Conservation (phyloP, 2,329 filamentous ascomycete species). For the Cladosporium phlei region DNA sequence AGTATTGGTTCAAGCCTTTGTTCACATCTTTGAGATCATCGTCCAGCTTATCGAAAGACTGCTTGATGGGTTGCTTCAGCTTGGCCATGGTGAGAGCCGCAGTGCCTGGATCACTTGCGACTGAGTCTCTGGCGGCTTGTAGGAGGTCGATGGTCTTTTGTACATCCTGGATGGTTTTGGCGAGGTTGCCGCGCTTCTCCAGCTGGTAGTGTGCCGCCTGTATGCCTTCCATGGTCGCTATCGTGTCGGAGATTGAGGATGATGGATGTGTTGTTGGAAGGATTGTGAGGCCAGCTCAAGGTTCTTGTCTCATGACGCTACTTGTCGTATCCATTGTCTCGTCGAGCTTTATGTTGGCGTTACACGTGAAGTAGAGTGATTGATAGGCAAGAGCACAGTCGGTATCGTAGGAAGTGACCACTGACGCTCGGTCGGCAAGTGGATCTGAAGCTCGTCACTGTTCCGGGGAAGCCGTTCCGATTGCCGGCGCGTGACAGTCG, state of each 20-base stretch:
- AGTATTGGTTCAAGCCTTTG: conserved; percentile 75
- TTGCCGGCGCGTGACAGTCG: no score
- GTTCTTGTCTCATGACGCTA: no score
- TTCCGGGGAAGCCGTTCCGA: no score
- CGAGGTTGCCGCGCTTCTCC: conserved; percentile 63
- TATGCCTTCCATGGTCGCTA: conserved; percentile 55
- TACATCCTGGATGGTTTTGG: conserved; percentile 69
- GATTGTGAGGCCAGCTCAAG: conserved; percentile 11
- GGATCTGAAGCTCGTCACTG: no score
- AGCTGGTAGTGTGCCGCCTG: conserved; percentile 71
- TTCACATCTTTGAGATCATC: conserved; percentile 79
- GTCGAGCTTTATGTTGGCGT: no score
- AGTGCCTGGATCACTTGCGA: conserved; percentile 66
- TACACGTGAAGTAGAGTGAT: no score
- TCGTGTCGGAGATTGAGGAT: not conserved
- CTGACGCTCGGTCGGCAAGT: no score
- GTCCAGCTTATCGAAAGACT: conserved; percentile 73
- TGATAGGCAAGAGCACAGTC: no score
- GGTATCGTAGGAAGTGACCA: no score
- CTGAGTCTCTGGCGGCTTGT: conserved; percentile 64
- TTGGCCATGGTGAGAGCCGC: conserved; percentile 73
- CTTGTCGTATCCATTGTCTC: no score
- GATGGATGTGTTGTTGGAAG: not conserved
- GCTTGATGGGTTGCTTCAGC: conserved; percentile 79
- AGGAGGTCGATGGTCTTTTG: conserved; percentile 78